Evolutionary conservation across 2,329 filamentous ascomycete species (phyloP).

Genomic region (Alternaria triticimaculans): DNA sequence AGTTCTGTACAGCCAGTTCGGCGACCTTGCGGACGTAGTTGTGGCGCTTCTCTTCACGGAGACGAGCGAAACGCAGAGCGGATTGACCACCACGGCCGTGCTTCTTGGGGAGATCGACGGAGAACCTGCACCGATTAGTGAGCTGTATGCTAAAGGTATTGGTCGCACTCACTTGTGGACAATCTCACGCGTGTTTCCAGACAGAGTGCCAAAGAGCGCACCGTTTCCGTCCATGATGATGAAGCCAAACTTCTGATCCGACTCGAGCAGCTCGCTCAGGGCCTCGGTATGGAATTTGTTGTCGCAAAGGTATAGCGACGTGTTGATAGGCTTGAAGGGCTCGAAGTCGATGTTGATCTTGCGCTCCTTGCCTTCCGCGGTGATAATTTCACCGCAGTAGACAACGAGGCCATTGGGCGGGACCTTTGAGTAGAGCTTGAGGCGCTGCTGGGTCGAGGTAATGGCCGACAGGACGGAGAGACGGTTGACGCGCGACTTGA

Average conservation of each 20-base stretch:
- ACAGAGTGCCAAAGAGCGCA: constrained; percentile 93
- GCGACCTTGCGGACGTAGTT: constrained; percentile 99
- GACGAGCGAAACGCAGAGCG: constrained; percentile 97
- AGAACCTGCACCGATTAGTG: constrained; percentile 61
- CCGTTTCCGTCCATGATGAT: constrained; percentile 99
- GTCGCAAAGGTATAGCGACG: constrained; percentile 98
- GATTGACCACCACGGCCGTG: constrained; percentile 99
- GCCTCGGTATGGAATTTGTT: constrained; percentile 99
- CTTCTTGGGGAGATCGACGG: constrained; percentile 98
- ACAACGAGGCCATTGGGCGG: constrained; percentile 96
- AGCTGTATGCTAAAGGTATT: not conserved
- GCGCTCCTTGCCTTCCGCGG: constrained; percentile 95
- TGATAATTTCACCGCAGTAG: constrained; percentile 99
- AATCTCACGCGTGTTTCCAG: constrained; percentile 95
- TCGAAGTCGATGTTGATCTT: constrained; percentile 99
- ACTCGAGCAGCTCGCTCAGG: constrained; percentile 94
- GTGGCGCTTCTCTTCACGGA: constrained; percentile 99
- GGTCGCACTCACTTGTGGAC: constrained; percentile 74
- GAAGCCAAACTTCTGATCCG: constrained; percentile 98
- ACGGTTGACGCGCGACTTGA: constrained; percentile 99
- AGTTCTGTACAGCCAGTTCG: constrained; percentile 97
- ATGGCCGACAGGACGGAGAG: constrained; percentile 98
- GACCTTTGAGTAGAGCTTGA: constrained; percentile 99
- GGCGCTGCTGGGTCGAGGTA: constrained; percentile 97
- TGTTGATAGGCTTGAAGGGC: constrained; percentile 99